Evolutionary conservation across 306 rosid genomes (phyloP).

Genomic region (Citrullus amarus): DNA sequence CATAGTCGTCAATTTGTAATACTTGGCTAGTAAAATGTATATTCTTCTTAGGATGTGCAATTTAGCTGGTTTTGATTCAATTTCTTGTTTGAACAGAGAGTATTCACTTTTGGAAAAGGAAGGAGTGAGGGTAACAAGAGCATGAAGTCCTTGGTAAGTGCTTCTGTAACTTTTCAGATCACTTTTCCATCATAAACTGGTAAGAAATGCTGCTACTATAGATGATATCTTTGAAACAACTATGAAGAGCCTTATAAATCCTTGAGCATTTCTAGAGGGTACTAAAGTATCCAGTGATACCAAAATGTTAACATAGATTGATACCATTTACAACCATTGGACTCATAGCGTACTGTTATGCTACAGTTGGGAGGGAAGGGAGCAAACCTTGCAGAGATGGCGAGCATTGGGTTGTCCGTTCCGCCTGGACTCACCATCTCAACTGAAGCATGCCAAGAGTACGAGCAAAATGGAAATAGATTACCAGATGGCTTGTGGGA

Average conservation of each 20-base stretch:
- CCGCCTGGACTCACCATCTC: conserved; percentile 96
- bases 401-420: conserved; percentile 79
- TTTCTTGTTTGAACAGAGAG: conserved; percentile 47
- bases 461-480: conserved; percentile 52
- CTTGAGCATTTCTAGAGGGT: background rate
- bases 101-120: conserved; percentile 89
- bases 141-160: conserved; percentile 86
- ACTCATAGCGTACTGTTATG: background rate
- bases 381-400: conserved; percentile 97
- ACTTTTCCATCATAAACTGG: background rate
- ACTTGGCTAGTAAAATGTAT: background rate
- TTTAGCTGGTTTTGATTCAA: background rate
- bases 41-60: background rate
- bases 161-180: background rate
- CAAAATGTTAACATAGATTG: background rate
- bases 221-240: background rate
- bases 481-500: conserved; percentile 66
- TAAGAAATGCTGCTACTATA: background rate
- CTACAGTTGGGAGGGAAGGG: conserved; percentile 93
- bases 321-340: background rate
- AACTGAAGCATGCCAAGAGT: conserved; percentile 95
- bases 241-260: background rate
- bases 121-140: conserved; percentile 81
- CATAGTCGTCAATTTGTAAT: background rate
- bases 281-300: background rate